Base-by-base conservation (phyloP, 2,329 filamentous ascomycete species). In the Fusarium tricinctum region DNA sequence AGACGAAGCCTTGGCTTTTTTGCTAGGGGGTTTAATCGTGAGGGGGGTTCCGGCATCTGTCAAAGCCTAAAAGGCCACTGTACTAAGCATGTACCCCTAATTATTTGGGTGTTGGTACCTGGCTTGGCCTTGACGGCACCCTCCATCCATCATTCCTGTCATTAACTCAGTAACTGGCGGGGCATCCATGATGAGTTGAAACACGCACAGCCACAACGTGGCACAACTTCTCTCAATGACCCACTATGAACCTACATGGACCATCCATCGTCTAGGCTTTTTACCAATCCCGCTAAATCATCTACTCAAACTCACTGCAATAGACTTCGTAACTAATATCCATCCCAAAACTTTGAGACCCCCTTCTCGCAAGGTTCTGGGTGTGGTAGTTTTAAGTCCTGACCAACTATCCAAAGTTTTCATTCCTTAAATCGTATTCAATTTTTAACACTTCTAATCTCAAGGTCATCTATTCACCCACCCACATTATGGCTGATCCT, bases 401-500 rank as follows among this genome's bases (percentile, higher is more conserved):
- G 20, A 48, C 49, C 19, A n/a, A 23, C 44, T 33, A 30, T 44
- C 46, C 40, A 32, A 45, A 12, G 44, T 38, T 10, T 30, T 30
- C 28, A 30, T 30, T 30, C 10, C 10, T 30, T 30, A 47, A n/a
- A 53, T 40, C 45, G 13, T 14, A 19, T 53, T 44, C 20, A 15
- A 22, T 17, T 40, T 20, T 48, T 32, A 22, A 43, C 30, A 28
- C 5, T 20, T 28, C 23, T 14, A 22, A 14, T 23, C 14, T 19
- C 48, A 26, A 42, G 6, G 42, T 35, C 33, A 43, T 51, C 35
- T n/a, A n/a, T 55, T 45, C 44, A 38, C 9, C 33, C 33, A 44
- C 54, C 71, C 77, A 30, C 28, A 30, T 57, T 28, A 89, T 88
- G 85, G 82, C 85, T 48, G 94, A 99, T 81, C 96, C 97, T 8